Percentiles rank a stretch among this genome's conserved stretches.
phyloP scores from a whole-genome alignment of 352 stramenopile species.

The Blastocystis sp. region DNA sequence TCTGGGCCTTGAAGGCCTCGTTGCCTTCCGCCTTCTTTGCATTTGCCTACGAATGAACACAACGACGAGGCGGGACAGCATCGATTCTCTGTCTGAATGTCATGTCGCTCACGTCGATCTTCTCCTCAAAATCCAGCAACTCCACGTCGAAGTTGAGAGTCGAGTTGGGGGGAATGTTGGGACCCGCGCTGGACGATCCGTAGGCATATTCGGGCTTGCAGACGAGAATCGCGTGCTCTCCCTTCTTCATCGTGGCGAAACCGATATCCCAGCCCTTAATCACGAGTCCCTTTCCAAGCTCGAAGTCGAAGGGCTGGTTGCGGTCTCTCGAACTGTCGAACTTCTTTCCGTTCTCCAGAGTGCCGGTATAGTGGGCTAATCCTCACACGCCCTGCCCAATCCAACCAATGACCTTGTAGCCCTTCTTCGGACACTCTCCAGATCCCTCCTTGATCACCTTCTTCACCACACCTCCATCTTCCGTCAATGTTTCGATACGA shows the following conservation, averaged over 20 bases:
- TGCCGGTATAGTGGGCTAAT: constrained; percentile 92
- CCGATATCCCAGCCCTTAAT: constrained; percentile 82
- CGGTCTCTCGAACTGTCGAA: constrained; percentile 90
- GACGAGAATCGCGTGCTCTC: constrained; percentile 79
- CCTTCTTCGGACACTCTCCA: constrained; percentile 81
- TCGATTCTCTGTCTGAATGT: constrained; percentile 35
- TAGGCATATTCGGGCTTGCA: constrained; percentile 80
- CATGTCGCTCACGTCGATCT: constrained; percentile 47
- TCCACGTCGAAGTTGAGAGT: constrained; percentile 81
- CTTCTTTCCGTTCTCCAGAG: constrained; percentile 89
- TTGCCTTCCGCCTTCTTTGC: constrained; percentile 77
- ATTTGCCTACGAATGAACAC: neutral
- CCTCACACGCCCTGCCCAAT: constrained; percentile 79
- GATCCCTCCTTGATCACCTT: constrained; percentile 86
- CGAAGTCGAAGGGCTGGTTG: constrained; percentile 80
- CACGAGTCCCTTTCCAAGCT: constrained; percentile 80
- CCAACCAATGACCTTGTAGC: constrained; percentile 79
- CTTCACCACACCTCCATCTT: constrained; percentile 88
- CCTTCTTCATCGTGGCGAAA: constrained; percentile 79
- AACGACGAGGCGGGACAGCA: neutral
- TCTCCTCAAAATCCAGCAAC: constrained; percentile 76
- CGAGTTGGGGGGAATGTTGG: constrained; percentile 79
- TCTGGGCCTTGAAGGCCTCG: constrained; percentile 77
- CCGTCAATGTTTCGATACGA: constrained; percentile 40
- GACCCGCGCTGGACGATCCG: constrained; percentile 76